Evolutionary conservation across 495 filamentous ascomycete species (phyloP).

Genomic region (Aspergillus avenaceus): DNA sequence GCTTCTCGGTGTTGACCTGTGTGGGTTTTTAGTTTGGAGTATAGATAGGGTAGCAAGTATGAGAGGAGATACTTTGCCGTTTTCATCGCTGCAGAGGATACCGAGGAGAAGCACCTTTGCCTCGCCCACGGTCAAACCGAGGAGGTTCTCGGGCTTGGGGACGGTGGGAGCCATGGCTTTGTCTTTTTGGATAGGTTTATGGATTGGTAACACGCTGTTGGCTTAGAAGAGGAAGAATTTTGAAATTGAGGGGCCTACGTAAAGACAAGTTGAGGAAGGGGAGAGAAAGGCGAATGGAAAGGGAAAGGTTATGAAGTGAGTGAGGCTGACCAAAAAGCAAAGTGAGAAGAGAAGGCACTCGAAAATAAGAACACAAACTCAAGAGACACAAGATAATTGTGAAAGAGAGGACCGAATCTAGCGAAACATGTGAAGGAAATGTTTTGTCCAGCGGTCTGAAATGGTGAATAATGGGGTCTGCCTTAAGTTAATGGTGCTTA

Average conservation of each 20-base stretch:
- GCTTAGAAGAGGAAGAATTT: too few species aligned
- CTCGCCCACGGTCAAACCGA: conserved; percentile 17
- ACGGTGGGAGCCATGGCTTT: conserved; percentile 12
- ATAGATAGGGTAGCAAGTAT: background rate
- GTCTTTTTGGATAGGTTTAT: too few species aligned
- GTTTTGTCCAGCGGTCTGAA: background rate
- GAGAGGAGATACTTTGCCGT: conserved; percentile 16
- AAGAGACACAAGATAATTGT: background rate
- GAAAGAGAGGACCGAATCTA: background rate
- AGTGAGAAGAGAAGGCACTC: background rate
- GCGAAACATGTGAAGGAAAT: background rate
- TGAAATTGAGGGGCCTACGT: background rate
- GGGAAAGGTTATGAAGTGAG: background rate
- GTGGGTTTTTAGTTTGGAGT: background rate
- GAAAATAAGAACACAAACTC: background rate
- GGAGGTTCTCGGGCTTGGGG: conserved; percentile 15
- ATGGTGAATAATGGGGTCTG: too few species aligned
- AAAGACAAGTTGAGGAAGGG: background rate
- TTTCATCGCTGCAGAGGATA: conserved; percentile 11
- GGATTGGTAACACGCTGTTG: too few species aligned
- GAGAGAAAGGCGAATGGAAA: background rate
- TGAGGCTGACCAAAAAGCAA: background rate
- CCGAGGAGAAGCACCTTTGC: conserved; percentile 21
- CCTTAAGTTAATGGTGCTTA: too few species aligned
- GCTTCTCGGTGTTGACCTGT: conserved; percentile 37